These are phyloP conservation scores for Prunus yedoensis DNA, from an alignment of 331 rosid species.

Conservation along the genomic window DNA sequence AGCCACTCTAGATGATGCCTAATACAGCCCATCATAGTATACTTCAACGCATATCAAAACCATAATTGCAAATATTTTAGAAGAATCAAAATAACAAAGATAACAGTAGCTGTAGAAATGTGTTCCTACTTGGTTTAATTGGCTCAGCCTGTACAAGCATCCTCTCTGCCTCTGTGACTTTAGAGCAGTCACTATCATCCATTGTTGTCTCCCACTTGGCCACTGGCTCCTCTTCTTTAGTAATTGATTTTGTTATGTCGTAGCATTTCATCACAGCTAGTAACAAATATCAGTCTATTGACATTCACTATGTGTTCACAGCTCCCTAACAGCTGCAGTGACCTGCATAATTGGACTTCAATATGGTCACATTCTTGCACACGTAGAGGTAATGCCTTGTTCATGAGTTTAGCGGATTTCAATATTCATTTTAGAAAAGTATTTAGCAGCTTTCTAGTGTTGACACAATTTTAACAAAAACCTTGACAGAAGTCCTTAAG, in stretches of 20 bases:
- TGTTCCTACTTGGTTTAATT: background rate
- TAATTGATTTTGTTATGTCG: background rate
- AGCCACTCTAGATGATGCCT: background rate
- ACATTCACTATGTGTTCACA: slow-evolving; percentile 42
- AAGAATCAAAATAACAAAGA: background rate
- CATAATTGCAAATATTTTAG: background rate
- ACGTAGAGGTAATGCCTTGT: slow-evolving; percentile 55
- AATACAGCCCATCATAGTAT: background rate
- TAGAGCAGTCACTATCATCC: background rate
- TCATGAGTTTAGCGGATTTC: background rate
- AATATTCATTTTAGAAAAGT: background rate
- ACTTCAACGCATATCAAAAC: background rate
- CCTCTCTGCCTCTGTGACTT: background rate
- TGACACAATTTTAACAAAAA: background rate
- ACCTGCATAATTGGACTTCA: slow-evolving; percentile 95
- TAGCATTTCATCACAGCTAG: background rate
- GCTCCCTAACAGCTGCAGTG: slow-evolving; percentile 85
- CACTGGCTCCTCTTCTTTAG: background rate
- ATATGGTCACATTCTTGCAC: slow-evolving; percentile 84
- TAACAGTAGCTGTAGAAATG: background rate
- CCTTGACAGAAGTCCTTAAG: background rate
- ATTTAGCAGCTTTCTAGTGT: background rate
- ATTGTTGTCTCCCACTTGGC: background rate
- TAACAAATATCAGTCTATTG: background rate
- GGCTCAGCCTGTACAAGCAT: background rate